Evolutionary conservation across 371 early-diverging fungal species (phyloP).

Genomic region (Parasitella parasitica): DNA sequence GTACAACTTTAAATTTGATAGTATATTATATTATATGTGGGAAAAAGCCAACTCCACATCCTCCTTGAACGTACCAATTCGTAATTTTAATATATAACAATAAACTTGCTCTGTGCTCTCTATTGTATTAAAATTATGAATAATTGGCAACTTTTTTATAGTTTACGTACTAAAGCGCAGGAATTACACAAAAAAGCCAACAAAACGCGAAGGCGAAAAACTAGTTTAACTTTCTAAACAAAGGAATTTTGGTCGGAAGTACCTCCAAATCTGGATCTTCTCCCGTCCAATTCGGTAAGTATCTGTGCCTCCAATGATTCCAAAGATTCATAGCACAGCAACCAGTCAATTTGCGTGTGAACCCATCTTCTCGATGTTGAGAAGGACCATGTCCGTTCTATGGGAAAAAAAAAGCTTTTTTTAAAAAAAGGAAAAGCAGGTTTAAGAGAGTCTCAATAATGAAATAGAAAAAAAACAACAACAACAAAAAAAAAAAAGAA

Average conservation of each 20-base stretch:
- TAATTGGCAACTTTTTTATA: not conserved
- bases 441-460: too few relatives aligned
- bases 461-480: not conserved
- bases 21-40: not conserved
- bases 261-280: constrained; percentile 17
- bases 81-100: not conserved
- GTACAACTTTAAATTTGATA: not conserved
- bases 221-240: not conserved
- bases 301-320: not conserved
- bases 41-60: not conserved
- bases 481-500: not conserved
- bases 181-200: not conserved
- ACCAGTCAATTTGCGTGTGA: constrained; percentile 18
- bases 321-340: not conserved
- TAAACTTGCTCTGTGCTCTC: not conserved
- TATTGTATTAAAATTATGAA: not conserved
- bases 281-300: constrained; percentile 19
- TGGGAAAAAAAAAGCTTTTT: constrained; percentile 6
- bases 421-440: too few relatives aligned
- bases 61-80: not conserved
- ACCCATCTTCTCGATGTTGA: not conserved
- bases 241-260: constrained; percentile 7
- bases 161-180: not conserved
- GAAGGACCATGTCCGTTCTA: not conserved
- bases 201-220: not conserved